A percentile compares a stretch with the other conserved stretches of the same genome.
Evolutionary conservation across 306 rosid genomes (phyloP).

Genomic region (Cucumis sativus): Cucumber_9930_V3 NC_026657.2:16304501-16305000

Average conservation of each 20-base stretch:
- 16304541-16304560: not conserved
- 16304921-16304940: slow-evolving; percentile 52
- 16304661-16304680: slow-evolving; percentile 55
- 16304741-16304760: not conserved
- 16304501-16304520: slow-evolving; percentile 82
- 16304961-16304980: slow-evolving; percentile 13
- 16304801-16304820: not conserved
- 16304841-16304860: slow-evolving; percentile 17
- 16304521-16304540: slow-evolving; percentile 54
- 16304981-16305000: not conserved
- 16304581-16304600: not conserved
- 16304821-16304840: not conserved
- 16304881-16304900: slow-evolving; percentile 71
- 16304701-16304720: slow-evolving; percentile 38
- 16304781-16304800: not conserved
- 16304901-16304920: slow-evolving; percentile 78
- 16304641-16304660: slow-evolving; percentile 53
- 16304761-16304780: not conserved
- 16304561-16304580: not conserved
- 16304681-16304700: slow-evolving; percentile 54
- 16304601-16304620: not conserved
- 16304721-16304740: not conserved
- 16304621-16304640: not conserved
- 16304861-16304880: slow-evolving; percentile 83
- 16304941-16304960: slow-evolving; percentile 35